Evolutionary conservation across 2,329 filamentous ascomycete genomes (phyloP).

Genomic region (Neonectria ditissima): DNA sequence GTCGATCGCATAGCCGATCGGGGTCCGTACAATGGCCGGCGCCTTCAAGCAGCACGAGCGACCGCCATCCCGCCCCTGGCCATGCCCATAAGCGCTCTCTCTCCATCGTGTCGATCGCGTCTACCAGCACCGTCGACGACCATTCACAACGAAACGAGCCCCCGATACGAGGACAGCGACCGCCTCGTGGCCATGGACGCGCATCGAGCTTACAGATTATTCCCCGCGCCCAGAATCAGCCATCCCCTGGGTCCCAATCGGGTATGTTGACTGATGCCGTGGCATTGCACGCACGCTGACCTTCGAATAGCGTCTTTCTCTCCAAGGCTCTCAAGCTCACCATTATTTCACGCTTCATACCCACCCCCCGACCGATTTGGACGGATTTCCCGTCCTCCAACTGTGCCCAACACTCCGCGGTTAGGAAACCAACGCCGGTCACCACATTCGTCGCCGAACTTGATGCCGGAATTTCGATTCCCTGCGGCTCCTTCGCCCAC

Average conservation of each 20-base stretch:
- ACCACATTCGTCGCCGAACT: slow-evolving; percentile 56
- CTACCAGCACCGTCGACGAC: slow-evolving; percentile 62
- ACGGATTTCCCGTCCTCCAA: slow-evolving; percentile 56
- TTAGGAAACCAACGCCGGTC: slow-evolving; percentile 52
- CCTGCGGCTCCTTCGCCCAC: slow-evolving; percentile 60
- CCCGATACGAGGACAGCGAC: slow-evolving; percentile 59
- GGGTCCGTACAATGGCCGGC: slow-evolving; percentile 62
- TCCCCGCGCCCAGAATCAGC: slow-evolving; percentile 56
- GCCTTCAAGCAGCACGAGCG: slow-evolving; percentile 44
- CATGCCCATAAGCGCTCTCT: slow-evolving; percentile 80
- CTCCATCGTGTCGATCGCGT: slow-evolving; percentile 84
- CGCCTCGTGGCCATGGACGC: slow-evolving; percentile 75
- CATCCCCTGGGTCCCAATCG: slow-evolving; percentile 53
- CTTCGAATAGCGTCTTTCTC: slow-evolving; percentile 52
- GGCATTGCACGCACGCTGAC: slow-evolving; percentile 27
- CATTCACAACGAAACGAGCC: slow-evolving; percentile 57
- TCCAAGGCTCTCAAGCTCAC: slow-evolving; percentile 60
- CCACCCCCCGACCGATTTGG: slow-evolving; percentile 63
- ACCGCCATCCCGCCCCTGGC: slow-evolving; percentile 49
- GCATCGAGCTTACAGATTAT: slow-evolving; percentile 84
- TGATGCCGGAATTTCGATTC: slow-evolving; percentile 69
- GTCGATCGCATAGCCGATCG: slow-evolving; percentile 57
- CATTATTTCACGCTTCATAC: slow-evolving; percentile 67
- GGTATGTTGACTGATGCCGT: slow-evolving; percentile 48
- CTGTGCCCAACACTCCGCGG: slow-evolving; percentile 60